Evolutionary conservation across 208 protist species (phyloP), one percentile per base, ranked within the genome.

Genomic region (Acanthamoeba triangularis): DNA sequence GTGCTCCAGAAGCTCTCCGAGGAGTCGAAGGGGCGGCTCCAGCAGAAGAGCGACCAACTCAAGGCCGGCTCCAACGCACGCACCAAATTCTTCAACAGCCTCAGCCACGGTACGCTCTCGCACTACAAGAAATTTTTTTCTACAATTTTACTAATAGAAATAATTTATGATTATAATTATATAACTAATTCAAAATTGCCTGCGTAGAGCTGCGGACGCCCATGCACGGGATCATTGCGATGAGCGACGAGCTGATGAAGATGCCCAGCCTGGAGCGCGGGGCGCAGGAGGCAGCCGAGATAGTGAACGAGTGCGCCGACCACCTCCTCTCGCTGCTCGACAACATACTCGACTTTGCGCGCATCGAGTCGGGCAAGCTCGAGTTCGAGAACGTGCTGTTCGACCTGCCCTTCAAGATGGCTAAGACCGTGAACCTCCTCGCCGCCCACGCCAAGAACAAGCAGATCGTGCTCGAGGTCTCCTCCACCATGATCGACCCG

Each of bases 181-280:
- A n/a, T n/a, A n/a, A n/a, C n/a, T n/a, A n/a, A 7, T 59, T 59
- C 16, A 59, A 7, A 59, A 18, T 59, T 69, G 20, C 35, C 10
- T 35, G 18, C 63, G 28, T 16, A 82, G 74, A 82, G 44, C 37
- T 82, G 20, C 74, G 74, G 0, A 82, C 74, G 33, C 74, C 74
- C 6, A 82, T 82, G 74, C 74, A 82, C 37, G 74, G 74, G 44
- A 82, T 82, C 33, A 82, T 82, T 23, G 82, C 82, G 16, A 90
- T 90, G 82, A 47, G n/a, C 52, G n/a, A 90, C 33, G 82, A 90
- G 49, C 56, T 90, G 82, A 33, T 90, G n/a, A 47, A 90, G 23
- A 59, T 90, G 52, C 47, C 76, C 76, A 67, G 20, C 33, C 20
- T 90, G 49, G 54, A 41, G 33, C 33, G 37, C n/a, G 5, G 82